These are phyloP conservation scores for Fomitiporia mediterranea DNA, from an alignment of 1,284 basidiomycete genomes.

Conservation along the genomic window DNA sequence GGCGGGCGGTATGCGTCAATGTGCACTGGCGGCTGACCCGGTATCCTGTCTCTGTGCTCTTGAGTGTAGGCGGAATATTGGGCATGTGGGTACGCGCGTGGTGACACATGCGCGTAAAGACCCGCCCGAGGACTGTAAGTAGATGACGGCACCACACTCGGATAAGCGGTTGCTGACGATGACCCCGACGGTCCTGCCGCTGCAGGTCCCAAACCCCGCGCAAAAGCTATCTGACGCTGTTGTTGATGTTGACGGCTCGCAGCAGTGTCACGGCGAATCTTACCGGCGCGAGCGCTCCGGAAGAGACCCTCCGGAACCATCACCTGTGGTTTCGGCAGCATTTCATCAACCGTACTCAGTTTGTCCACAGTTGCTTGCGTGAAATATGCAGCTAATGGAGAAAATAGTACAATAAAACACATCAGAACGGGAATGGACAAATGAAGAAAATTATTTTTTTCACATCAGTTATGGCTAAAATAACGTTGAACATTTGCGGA, in stretches of 20 bases:
- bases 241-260: not conserved
- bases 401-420: slow-evolving; percentile 13
- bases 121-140: not conserved
- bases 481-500: not conserved
- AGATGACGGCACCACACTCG: not conserved
- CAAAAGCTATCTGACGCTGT: slow-evolving; percentile 9
- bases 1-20: not conserved
- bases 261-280: slow-evolving; percentile 40
- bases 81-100: not conserved
- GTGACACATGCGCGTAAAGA: not conserved
- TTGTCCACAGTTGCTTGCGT: slow-evolving; percentile 66
- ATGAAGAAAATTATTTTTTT: slow-evolving; percentile 2
- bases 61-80: slow-evolving; percentile 1
- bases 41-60: not conserved
- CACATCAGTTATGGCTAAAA: slow-evolving; percentile 15
- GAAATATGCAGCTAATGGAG: slow-evolving; percentile 66
- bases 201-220: not conserved
- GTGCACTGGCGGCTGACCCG: not conserved
- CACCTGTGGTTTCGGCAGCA: slow-evolving; percentile 58
- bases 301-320: slow-evolving; percentile 70
- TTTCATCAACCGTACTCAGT: slow-evolving; percentile 60
- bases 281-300: slow-evolving; percentile 65
- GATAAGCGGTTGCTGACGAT: not conserved
- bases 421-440: not conserved
- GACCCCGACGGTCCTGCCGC: slow-evolving; percentile 10